Conservation (phyloP, 495 filamentous ascomycete genomes). For the Neurospora cerealis region DNA sequence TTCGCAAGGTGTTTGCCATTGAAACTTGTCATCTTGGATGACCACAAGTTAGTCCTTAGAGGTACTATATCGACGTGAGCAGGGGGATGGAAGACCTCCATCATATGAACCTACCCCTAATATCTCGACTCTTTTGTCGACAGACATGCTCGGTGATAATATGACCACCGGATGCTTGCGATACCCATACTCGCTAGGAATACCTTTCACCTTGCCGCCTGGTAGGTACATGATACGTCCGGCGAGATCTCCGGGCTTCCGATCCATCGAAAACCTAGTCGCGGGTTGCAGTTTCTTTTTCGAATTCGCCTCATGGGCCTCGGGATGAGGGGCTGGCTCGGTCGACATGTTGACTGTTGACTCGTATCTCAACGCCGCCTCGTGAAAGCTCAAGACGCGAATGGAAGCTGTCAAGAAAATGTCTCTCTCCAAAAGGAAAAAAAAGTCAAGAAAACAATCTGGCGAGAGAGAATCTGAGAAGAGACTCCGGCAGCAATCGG, state of each 20-base stretch:
- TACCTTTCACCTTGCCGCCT: not conserved
- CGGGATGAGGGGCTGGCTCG: not conserved
- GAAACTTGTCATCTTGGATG: not conserved
- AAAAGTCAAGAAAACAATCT: too few species aligned
- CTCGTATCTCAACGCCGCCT: not conserved
- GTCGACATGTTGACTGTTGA: not conserved
- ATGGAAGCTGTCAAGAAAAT: not conserved
- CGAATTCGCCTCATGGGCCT: not conserved
- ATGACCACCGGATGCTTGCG: not conserved
- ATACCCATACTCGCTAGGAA: not conserved
- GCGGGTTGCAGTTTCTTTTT: not conserved
- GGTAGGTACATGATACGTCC: not conserved
- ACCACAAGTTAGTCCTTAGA: not conserved
- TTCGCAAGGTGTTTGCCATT: accelerated
- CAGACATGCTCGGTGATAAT: not conserved
- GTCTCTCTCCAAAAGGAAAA: too few species aligned
- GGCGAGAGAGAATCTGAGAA: too few species aligned
- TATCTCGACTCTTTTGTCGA: not conserved
- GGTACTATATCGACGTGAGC: not conserved
- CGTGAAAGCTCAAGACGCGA: not conserved
- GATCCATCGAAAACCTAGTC: not conserved
- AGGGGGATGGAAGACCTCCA: not conserved
- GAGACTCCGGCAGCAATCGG: not conserved
- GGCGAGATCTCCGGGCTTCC: not conserved
- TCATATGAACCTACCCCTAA: not conserved